Conservation (phyloP, 2,329 filamentous ascomycete genomes). For the Penicillium crustosum region DNA sequence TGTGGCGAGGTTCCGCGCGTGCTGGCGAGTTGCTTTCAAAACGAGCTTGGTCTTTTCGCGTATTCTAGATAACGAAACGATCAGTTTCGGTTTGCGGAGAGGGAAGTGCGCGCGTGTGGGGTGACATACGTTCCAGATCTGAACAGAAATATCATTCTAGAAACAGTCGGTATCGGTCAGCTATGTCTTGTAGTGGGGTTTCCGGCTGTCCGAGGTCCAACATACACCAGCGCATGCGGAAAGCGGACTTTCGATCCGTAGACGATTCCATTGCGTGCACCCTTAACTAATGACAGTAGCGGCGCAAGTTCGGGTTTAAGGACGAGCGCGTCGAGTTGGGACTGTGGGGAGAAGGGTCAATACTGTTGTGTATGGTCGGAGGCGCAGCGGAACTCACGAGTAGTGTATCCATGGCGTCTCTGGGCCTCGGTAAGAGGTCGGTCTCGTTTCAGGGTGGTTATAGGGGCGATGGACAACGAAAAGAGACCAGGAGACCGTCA, state of each 20-base stretch:
- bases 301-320: constrained; percentile 85
- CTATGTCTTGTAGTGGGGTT: neutral
- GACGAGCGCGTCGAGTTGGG: constrained; percentile 70
- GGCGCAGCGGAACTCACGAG: constrained; percentile 26
- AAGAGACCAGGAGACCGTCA: constrained; percentile 3
- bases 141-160: constrained; percentile 93
- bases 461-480: constrained; percentile 10
- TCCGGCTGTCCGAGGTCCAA: constrained; percentile 4
- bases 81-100: constrained; percentile 16
- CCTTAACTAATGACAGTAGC: constrained; percentile 81
- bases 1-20: constrained; percentile 86
- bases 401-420: constrained; percentile 37
- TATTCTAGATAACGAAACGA: constrained; percentile 47
- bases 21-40: constrained; percentile 80
- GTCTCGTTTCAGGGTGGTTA: constrained; percentile 16
- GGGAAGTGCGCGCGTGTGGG: constrained; percentile 22
- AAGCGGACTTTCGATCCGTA: constrained; percentile 98
- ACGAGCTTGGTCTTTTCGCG: constrained; percentile 76
- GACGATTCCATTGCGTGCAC: constrained; percentile 91
- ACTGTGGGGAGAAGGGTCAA: constrained; percentile 46
- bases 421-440: constrained; percentile 31
- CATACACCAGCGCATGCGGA: constrained; percentile 87
- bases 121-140: constrained; percentile 73
- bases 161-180: constrained; percentile 15
- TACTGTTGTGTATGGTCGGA: constrained; percentile 1